Evolutionary conservation across 2,329 filamentous ascomycete species (phyloP), one percentile per base, ranked within the genome.

Genomic region (Aspergillus carbonarius): DNA sequence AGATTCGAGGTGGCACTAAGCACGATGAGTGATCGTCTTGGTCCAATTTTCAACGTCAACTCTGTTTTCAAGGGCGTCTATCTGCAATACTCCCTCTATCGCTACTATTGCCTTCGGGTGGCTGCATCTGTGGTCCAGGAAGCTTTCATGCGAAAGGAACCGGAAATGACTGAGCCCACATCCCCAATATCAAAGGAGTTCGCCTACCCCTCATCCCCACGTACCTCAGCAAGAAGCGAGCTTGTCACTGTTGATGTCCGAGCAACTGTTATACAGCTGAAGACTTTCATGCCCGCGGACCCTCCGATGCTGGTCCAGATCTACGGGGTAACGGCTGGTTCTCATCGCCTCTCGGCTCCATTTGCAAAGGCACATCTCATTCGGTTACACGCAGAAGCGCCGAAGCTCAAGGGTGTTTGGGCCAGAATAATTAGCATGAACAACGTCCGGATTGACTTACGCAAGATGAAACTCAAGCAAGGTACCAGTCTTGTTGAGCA

Each of bases 241-340:
- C 81, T 96, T 13, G 78, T 96, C 12, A 90, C 90, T 1, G 75
- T 96, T 17, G 93, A 98, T 70, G 80, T 96, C 66, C 95, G 91
- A 74, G 87, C 89, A 5, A 85, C 87, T 1, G 83, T 97, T 34
- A 78, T 98, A 18, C 93, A 98, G 71, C 75, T 98, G 65, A 98
- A 98, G 75, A 91, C 90, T 5, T 87, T 88, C 46, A 88, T 98
- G 85, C 93, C 95, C 1, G 82, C 88, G 17, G 93, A 98, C 67
- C 96, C 95, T n/a, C 85, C 88, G 0, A 81, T 98, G 74, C 93
- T 99, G 91, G 69, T 98, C 2, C 93, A 97, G 62, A 80, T 97
- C 9, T 93, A 93, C 72, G 85, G 87, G 9, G 72, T 98, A 39
- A 91, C 96, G 67, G 85, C 88, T 48, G 93, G 93, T 5, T 88